Conservation (phyloP, 176 grass and related monocot genomes). For the Lolium perenne region DNA sequence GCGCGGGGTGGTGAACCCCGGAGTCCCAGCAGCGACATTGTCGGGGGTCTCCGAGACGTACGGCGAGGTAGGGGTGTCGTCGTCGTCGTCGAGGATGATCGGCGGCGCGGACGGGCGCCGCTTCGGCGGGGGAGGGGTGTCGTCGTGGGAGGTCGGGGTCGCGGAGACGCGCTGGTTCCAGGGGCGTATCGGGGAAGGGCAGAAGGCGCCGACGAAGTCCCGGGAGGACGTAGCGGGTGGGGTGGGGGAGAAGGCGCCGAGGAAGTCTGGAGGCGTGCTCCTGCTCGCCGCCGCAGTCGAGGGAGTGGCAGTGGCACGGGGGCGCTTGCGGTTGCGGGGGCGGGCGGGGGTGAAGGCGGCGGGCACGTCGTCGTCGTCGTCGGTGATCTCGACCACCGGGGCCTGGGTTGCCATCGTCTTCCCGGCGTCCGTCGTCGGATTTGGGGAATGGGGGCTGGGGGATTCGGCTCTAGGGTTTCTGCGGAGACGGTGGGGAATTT, state of each 20-base stretch:
- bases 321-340: not conserved
- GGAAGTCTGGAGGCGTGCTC: not conserved
- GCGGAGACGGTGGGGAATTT: not conserved
- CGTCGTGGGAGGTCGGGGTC: slow-evolving; percentile 33
- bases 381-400: not conserved
- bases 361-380: not conserved
- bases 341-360: not conserved
- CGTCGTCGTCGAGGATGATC: slow-evolving; percentile 39
- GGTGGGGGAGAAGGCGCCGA: not conserved
- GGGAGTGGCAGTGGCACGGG: slow-evolving; percentile 1
- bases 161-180: slow-evolving; percentile 7
- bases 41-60: slow-evolving; percentile 11
- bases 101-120: slow-evolving; percentile 3
- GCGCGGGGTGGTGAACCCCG: slow-evolving; percentile 17
- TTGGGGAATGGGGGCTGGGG: not conserved
- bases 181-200: slow-evolving; percentile 19
- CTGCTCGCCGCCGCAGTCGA: not conserved
- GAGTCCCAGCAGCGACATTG: slow-evolving; percentile 4
- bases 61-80: slow-evolving; percentile 34
- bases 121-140: slow-evolving; percentile 52
- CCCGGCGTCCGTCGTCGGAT: not conserved
- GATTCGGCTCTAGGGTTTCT: not conserved
- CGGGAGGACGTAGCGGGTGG: not conserved
- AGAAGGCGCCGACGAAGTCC: slow-evolving; percentile 36
- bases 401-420: not conserved